A percentile compares a stretch with the other conserved stretches of the same genome.
These are phyloP conservation scores for Nematocida parisii DNA, from an alignment of 371 early-diverging fungal genomes.

Conservation along the genomic window DNA sequence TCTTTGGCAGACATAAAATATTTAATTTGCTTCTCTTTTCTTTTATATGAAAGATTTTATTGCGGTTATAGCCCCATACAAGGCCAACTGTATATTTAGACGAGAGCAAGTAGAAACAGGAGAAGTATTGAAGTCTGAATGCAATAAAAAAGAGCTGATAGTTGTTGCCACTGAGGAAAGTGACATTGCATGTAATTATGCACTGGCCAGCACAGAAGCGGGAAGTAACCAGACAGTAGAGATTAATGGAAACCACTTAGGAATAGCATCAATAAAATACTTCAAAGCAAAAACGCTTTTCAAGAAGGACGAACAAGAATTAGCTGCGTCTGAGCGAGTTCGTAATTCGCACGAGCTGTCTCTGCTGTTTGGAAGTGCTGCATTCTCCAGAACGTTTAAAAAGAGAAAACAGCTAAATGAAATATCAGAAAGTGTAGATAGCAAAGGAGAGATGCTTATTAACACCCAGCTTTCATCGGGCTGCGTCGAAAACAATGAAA, in stretches of 20 bases:
- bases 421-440: not conserved
- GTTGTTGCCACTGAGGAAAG: slow-evolving; percentile 13
- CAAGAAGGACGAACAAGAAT: not conserved
- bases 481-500: not conserved
- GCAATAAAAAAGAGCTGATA: slow-evolving; percentile 14
- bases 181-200: slow-evolving; percentile 17
- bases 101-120: not conserved
- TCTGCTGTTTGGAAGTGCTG: slow-evolving; percentile 31
- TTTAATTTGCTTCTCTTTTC: slow-evolving; percentile 14
- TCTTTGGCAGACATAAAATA: slow-evolving; percentile 17
- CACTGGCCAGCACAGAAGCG: slow-evolving; percentile 1
- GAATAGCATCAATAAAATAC: slow-evolving; percentile 1
- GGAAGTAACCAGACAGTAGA: not conserved
- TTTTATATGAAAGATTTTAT: slow-evolving; percentile 25
- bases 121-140: slow-evolving; percentile 10
- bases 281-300: slow-evolving; percentile 28
- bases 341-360: not conserved
- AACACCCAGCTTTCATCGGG: not conserved
- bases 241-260: slow-evolving; percentile 4
- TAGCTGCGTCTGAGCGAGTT: not conserved
- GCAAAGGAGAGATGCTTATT: not conserved
- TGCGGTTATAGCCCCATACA: slow-evolving; percentile 34
- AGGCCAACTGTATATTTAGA: slow-evolving; percentile 1
- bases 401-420: slow-evolving; percentile 12
- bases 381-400: slow-evolving; percentile 12